Conservation (phyloP, 306 rosid genomes). For the Prunus davidiana region DNA sequence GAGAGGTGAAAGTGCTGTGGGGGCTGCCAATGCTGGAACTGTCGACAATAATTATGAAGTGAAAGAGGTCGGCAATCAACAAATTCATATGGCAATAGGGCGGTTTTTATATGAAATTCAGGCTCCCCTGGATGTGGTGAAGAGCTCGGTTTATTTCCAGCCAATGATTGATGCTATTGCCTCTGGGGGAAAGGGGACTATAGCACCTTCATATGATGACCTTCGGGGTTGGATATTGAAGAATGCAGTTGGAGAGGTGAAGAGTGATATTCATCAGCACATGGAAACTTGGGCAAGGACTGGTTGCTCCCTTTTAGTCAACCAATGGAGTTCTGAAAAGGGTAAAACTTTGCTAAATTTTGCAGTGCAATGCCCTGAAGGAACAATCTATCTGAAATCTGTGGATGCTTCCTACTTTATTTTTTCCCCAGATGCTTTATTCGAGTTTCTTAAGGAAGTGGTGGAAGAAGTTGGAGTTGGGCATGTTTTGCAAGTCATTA, state of each 20-base stretch:
- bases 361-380: slow-evolving; percentile 54
- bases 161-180: slow-evolving; percentile 69
- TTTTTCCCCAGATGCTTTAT: slow-evolving; percentile 35
- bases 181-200: slow-evolving; percentile 34
- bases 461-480: slow-evolving; percentile 67
- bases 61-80: slow-evolving; percentile 26
- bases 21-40: slow-evolving; percentile 12
- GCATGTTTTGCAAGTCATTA: slow-evolving; percentile 66
- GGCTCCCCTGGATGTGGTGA: slow-evolving; percentile 66
- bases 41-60: background rate
- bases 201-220: slow-evolving; percentile 54
- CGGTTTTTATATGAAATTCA: slow-evolving; percentile 71
- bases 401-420: slow-evolving; percentile 47
- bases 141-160: slow-evolving; percentile 59
- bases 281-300: slow-evolving; percentile 55
- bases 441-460: slow-evolving; percentile 50
- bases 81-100: slow-evolving; percentile 62
- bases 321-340: slow-evolving; percentile 48
- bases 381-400: slow-evolving; percentile 51
- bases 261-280: slow-evolving; percentile 46
- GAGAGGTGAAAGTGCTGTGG: slow-evolving; percentile 2
- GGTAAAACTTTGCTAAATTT: slow-evolving; percentile 43
- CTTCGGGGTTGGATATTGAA: slow-evolving; percentile 70
- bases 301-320: slow-evolving; percentile 62
- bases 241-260: slow-evolving; percentile 52